These are phyloP conservation scores for Stipa capillata DNA, from an alignment of 176 grass and related monocot species.

Conservation along the genomic window DNA sequence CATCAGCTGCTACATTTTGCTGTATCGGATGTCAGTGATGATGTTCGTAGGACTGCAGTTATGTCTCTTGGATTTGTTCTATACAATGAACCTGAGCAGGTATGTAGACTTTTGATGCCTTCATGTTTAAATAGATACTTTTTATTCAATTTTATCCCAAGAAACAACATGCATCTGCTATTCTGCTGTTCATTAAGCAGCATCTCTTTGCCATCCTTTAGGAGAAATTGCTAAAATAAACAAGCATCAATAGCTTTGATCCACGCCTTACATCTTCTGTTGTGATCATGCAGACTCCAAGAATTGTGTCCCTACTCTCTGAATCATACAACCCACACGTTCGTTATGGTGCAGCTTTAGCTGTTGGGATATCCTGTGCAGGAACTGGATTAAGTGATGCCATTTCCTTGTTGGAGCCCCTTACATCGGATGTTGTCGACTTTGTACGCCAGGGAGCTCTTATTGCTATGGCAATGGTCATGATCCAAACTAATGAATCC, in stretches of 20 bases:
- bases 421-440: constrained; percentile 97
- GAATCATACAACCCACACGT: constrained; percentile 99
- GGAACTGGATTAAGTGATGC: constrained; percentile 93
- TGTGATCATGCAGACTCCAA: constrained; percentile 75
- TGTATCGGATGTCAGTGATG: constrained; percentile 97
- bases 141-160: neutral
- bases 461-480: constrained; percentile 99
- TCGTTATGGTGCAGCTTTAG: constrained; percentile 97
- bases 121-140: neutral
- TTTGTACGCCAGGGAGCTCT: constrained; percentile 97
- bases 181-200: neutral
- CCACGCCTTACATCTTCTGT: constrained; percentile 1
- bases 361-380: constrained; percentile 96
- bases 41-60: constrained; percentile 98
- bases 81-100: constrained; percentile 96
- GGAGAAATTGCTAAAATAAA: neutral
- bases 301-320: constrained; percentile 94
- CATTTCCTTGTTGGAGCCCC: constrained; percentile 96
- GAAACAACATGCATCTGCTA: neutral
- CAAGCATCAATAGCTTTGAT: neutral
- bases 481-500: constrained; percentile 98
- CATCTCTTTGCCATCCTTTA: neutral
- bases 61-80: constrained; percentile 98
- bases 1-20: constrained; percentile 98
- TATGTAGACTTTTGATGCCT: constrained; percentile 7